Conservation (phyloP, 306 rosid genomes). For the Pterocarpus santalinus region DNA sequence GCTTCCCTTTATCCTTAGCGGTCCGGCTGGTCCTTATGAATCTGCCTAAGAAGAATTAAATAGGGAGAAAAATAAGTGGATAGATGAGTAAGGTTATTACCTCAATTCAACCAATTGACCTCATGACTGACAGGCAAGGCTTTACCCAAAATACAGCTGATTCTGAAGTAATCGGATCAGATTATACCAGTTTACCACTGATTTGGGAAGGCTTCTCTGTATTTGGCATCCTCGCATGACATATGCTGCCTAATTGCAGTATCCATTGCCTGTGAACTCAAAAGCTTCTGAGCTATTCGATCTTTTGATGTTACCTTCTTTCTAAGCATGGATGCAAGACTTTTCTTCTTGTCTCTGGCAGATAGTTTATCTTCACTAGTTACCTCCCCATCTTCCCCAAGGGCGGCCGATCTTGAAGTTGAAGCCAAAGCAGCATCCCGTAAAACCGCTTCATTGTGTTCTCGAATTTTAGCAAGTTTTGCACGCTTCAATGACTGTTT, state of each 20-base stretch:
- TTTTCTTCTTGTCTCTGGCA: constrained; percentile 62
- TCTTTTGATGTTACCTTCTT: constrained; percentile 85
- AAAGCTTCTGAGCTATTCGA: constrained; percentile 72
- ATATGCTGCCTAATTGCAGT: constrained; percentile 59
- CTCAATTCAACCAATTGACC: constrained; percentile 28
- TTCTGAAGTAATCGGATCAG: constrained; percentile 34
- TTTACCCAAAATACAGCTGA: constrained; percentile 36
- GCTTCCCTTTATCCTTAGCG: constrained; percentile 32
- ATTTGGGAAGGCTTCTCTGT: constrained; percentile 83
- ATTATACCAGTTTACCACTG: constrained; percentile 62
- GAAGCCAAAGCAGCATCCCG: constrained; percentile 84
- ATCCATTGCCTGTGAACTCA: constrained; percentile 60
- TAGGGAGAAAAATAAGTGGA: constrained; percentile 26
- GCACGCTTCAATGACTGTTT: constrained; percentile 70
- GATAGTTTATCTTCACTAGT: constrained; percentile 38
- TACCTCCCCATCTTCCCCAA: constrained; percentile 64
- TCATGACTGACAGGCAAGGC: constrained; percentile 12
- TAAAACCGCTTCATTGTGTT: constrained; percentile 85
- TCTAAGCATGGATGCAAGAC: constrained; percentile 82
- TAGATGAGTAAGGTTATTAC: background rate
- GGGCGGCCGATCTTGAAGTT: constrained; percentile 69
- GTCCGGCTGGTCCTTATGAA: constrained; percentile 18
- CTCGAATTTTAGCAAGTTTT: constrained; percentile 85
- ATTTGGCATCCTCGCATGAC: constrained; percentile 59
- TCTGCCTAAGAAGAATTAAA: constrained; percentile 32